A percentile compares a stretch with the other conserved stretches of the same genome.
Evolutionary conservation across 208 protist genomes (phyloP).

Genomic region (Phytomonas francai): DNA sequence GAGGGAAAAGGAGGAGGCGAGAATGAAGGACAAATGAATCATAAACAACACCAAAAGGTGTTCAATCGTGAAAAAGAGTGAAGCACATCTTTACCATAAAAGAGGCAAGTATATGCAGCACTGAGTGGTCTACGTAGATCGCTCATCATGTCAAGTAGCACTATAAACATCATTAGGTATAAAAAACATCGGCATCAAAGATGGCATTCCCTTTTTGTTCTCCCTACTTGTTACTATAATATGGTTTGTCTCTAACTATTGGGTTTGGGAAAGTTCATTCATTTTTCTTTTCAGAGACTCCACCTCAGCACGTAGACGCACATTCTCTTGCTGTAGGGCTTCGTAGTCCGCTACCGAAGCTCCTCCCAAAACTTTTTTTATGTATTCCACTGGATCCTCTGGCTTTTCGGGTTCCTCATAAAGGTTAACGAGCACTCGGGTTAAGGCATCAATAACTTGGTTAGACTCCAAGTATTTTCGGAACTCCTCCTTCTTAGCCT

Average conservation of each 20-base stretch:
- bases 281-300: conserved; percentile 75
- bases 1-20: too few species aligned
- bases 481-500: conserved; percentile 94
- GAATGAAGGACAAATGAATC: too few species aligned
- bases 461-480: conserved; percentile 91
- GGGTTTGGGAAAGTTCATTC: conserved; percentile 15
- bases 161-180: conserved; percentile 7
- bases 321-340: conserved; percentile 80
- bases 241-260: too few species aligned
- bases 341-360: conserved; percentile 85
- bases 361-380: conserved; percentile 88
- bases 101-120: too few species aligned
- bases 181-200: conserved; percentile 2
- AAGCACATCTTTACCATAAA: too few species aligned
- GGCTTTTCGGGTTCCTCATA: conserved; percentile 92
- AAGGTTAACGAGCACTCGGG: conserved; percentile 88
- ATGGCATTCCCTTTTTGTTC: not conserved
- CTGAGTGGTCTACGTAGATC: not conserved
- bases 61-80: too few species aligned
- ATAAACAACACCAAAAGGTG: too few species aligned
- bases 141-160: not conserved
- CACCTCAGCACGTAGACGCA: conserved; percentile 72
- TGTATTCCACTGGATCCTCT: conserved; percentile 90
- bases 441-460: conserved; percentile 90
- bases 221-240: too few species aligned